Percentiles rank a stretch among this genome's conserved stretches.
phyloP scores from a whole-genome alignment of 768 basidiomycete species.

The Amanita polypyramis region DNA sequence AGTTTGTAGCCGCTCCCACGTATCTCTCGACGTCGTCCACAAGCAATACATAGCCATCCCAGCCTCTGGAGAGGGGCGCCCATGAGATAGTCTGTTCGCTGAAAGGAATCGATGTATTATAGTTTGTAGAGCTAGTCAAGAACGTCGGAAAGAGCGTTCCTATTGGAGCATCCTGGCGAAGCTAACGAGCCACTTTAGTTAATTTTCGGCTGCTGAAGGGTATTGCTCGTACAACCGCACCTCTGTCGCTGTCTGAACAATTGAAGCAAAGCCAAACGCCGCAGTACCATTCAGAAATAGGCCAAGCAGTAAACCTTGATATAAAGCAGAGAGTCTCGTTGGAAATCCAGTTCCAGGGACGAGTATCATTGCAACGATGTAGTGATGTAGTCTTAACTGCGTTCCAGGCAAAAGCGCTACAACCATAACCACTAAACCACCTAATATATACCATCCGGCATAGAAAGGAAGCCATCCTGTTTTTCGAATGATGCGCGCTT shows the following conservation, averaged over 20 bases:
- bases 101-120: constrained; percentile 43
- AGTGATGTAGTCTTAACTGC: constrained; percentile 71
- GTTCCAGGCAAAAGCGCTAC: constrained; percentile 61
- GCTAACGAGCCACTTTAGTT: constrained; percentile 26
- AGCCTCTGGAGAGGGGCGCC: constrained; percentile 39
- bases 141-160: constrained; percentile 65
- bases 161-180: constrained; percentile 59
- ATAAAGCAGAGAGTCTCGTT: constrained; percentile 67
- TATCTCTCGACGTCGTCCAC: constrained; percentile 85
- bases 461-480: constrained; percentile 80
- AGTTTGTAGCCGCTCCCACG: constrained; percentile 59
- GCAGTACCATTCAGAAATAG: constrained; percentile 74
- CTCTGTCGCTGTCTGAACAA: constrained; percentile 64
- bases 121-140: constrained; percentile 65
- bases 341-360: constrained; percentile 76
- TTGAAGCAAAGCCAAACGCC: constrained; percentile 71
- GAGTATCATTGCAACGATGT: constrained; percentile 64
- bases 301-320: constrained; percentile 75
- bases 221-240: constrained; percentile 26
- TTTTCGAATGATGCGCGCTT: constrained; percentile 73
- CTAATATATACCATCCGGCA: constrained; percentile 58
- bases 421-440: constrained; percentile 56
- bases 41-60: constrained; percentile 71
- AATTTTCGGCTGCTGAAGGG: constrained; percentile 7
- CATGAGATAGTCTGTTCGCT: constrained; percentile 47